Evolutionary conservation across 1,139 yeast genomes (phyloP).

Genomic region (Hyphopichia burtonii): DNA sequence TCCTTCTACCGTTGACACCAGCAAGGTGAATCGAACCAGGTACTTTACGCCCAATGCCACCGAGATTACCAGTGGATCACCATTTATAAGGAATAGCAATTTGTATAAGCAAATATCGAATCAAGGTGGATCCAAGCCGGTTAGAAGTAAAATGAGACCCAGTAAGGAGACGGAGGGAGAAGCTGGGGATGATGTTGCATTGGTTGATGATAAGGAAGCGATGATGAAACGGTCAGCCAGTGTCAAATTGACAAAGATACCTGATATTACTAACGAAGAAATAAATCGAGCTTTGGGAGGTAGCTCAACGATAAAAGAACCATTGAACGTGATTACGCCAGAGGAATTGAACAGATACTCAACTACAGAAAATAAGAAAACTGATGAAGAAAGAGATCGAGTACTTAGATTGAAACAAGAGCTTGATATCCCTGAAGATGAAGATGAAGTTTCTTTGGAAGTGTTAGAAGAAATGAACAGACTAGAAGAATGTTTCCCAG

Average conservation of each 20-base stretch:
- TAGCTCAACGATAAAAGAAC: neutral
- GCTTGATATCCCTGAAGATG: constrained; percentile 18
- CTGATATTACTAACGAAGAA: neutral
- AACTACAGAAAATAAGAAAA: neutral
- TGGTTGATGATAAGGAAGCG: neutral
- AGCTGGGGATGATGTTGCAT: too few species aligned
- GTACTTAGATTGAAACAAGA: neutral
- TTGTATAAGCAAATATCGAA: constrained; percentile 7
- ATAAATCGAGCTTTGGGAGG: neutral
- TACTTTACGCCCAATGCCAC: constrained; percentile 5
- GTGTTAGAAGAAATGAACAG: constrained; percentile 66
- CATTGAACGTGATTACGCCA: too few species aligned
- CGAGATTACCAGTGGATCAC: constrained; percentile 1
- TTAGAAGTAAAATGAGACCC: too few species aligned
- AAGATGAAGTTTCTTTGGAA: constrained; percentile 48
- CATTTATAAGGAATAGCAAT: constrained; percentile 9
- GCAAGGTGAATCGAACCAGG: neutral
- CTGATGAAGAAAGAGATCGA: neutral
- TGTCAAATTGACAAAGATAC: neutral
- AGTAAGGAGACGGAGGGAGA: too few species aligned
- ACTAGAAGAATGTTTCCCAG: constrained; percentile 63
- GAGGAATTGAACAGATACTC: too few species aligned
- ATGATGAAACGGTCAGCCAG: neutral
- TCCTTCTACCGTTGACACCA: neutral
- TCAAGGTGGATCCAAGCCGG: neutral